Evolutionary conservation across 2,329 filamentous ascomycete genomes (phyloP), one percentile per base, ranked within the genome.

Genomic region (Exophiala lecanii-corni): DNA sequence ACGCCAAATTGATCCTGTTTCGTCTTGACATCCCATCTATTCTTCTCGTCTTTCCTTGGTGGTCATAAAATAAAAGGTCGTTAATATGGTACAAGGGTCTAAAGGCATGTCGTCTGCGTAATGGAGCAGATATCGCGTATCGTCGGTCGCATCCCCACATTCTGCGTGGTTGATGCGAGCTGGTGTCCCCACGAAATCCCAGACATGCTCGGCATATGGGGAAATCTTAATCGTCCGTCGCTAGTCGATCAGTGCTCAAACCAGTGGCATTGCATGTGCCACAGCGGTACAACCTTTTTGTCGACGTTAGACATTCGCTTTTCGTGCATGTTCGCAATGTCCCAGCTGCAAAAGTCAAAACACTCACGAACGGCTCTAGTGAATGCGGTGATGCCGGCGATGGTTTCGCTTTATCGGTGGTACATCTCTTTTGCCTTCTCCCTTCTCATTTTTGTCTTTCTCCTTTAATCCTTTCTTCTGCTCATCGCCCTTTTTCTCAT

Each of bases 401-500:
- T 7, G 16, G 17, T 47, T 35, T 23, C 33, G 25, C 39, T 21
- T 32, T 19, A 13, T 12, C 12, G 19, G 35, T 9, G 33, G 2
- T 13, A 34, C 12, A n/a, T 16, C 31, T 20, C n/a, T 39, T 26
- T 16, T 39, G n/a, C 10, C 19, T 25, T 21, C 34, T 9, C 18
- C 31, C 31, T 40, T 25, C 17, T 34, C 26, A 9, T 44, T 28
- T 18, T 44, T n/a, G 3, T 39, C 33, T 3, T 34, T 26, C 6
- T 33, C 21, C 21, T 40, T 36, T 15, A 39, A 34, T 7, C 4
- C 21, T 12, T 9, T 9, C 4, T 38, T 31, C 17, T 32, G 39
- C 18, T 46, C 18, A 37, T 43, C 42, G n/a, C 26, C 13, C 21
- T 46, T 34, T 4, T 42, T 37, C 9, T 41, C 34, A 9, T 38